Evolutionary conservation across 495 filamentous ascomycete genomes (phyloP).

Genomic region (Penicillium goetzii): DNA sequence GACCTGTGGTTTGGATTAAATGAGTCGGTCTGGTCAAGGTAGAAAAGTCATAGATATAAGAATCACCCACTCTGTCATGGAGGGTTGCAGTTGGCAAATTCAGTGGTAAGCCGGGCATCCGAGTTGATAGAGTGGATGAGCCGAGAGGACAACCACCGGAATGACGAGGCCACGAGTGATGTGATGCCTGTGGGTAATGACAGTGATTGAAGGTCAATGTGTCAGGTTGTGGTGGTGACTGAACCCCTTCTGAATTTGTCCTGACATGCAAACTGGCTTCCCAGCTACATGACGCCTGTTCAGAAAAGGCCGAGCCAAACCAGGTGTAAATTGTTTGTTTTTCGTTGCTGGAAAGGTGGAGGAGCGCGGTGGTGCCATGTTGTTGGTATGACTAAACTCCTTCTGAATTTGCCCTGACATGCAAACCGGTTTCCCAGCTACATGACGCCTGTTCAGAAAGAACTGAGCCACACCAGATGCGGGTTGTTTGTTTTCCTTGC

Average conservation of each 20-base stretch:
- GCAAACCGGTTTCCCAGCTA: not conserved
- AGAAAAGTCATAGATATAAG: not conserved
- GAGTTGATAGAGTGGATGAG: not conserved
- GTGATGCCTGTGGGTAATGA: not conserved
- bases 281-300: slow-evolving; percentile 10
- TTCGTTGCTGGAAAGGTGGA: not conserved
- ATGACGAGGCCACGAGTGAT: not conserved
- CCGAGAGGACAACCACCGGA: not conserved
- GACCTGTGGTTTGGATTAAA: not conserved
- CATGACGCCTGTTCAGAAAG: slow-evolving; percentile 8
- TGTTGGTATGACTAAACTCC: not conserved
- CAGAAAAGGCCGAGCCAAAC: not conserved
- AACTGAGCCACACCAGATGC: not conserved
- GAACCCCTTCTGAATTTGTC: slow-evolving; percentile 4
- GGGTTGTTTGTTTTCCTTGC: not conserved
- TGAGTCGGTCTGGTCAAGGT: not conserved
- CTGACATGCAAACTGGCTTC: not conserved
- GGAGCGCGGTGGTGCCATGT: not conserved
- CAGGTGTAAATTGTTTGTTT: not conserved
- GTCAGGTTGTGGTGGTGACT: not conserved
- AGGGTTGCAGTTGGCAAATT: not conserved
- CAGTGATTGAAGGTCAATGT: slow-evolving; percentile 4
- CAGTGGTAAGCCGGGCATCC: not conserved
- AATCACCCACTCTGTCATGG: not conserved
- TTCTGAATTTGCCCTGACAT: slow-evolving; percentile 8